Conservation (phyloP, 768 basidiomycete species). For the Tulasnella sp. region DNA sequence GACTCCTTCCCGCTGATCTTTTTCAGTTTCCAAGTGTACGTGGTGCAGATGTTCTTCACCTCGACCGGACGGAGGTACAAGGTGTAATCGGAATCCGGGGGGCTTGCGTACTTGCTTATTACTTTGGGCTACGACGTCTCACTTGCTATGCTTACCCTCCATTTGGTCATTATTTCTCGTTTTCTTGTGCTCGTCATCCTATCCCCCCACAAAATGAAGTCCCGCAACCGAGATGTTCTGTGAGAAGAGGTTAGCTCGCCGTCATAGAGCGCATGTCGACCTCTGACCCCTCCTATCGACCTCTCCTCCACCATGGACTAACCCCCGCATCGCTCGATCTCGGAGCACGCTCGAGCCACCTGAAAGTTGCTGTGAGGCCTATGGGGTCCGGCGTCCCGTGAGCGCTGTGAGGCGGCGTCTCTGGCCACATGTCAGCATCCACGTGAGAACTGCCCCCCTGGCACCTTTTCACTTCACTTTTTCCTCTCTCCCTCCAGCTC, state of each 20-base stretch:
- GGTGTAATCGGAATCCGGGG: conserved; percentile 38
- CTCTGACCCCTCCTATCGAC: not conserved
- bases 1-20: not conserved
- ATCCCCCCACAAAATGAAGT: not conserved
- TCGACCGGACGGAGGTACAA: conserved; percentile 82
- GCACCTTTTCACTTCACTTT: not conserved
- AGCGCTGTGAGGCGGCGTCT: not conserved
- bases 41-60: conserved; percentile 96
- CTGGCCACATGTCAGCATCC: not conserved
- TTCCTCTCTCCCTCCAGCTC: not conserved
- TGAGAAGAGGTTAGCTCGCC: not conserved
- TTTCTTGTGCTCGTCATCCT: not conserved
- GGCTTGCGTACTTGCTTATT: not conserved
- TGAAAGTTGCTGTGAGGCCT: not conserved
- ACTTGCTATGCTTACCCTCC: not conserved
- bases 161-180: not conserved
- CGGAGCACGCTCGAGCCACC: not conserved
- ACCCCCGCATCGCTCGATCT: not conserved
- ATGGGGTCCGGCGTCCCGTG: not conserved
- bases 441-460: not conserved
- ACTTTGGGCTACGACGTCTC: not conserved
- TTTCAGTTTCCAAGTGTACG: conserved; percentile 71
- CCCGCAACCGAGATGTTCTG: not conserved
- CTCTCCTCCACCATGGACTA: not conserved
- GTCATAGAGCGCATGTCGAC: not conserved